Base-by-base conservation (phyloP, 208 protist species). In the Crithidia mellificae region DNA sequence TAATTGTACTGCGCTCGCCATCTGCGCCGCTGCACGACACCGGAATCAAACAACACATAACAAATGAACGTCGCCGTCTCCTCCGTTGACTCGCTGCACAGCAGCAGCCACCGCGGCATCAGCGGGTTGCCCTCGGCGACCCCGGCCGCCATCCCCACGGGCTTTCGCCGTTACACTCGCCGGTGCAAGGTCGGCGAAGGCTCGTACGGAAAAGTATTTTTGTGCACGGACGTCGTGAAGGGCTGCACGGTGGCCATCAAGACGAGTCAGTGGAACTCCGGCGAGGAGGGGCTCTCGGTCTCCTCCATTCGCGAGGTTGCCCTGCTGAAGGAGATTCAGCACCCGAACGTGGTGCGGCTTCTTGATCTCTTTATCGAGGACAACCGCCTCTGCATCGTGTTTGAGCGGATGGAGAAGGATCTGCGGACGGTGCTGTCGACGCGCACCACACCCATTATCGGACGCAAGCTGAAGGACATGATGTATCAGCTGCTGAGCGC, bases 131-230 rank as follows among this genome's bases (percentile, higher is more conserved):
- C 52, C 12, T 36, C 64, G 11, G n/a, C 58, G 11, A 12, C 62
- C 19, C 11, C 50, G 3, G n/a, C 50, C 1, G 44, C 55, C 24
- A 8, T 75, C n/a, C 41, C 51, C 22, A 72, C 36, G 14, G 68
- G 74, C 41, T 76, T 84, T 15, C 46, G 68, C 24, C 85, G 84
- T 30, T 99, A 98, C 68, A 20, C 80, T 44, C 90, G 92, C 22
- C 63, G 93, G 30, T 91, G 98, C 54, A 98, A 98, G 75, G 81
- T 98, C n/a, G 98, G 98, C n/a, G 93, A 98, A 58, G 98, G 98
- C 22, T 98, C 97, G 0, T 99, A 99, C 73, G 97, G 98, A 36
- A 94, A 98, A 22, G 98, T 99, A 8, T 99, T 98, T 79, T 98
- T 98, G 61, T 97, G 94, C 49, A 72, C 81, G 29, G 91, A 99